Percentiles rank a stretch among this genome's conserved stretches.
Evolutionary conservation across 352 stramenopile species (phyloP).

Genomic region (Phytophthora sp.): DNA sequence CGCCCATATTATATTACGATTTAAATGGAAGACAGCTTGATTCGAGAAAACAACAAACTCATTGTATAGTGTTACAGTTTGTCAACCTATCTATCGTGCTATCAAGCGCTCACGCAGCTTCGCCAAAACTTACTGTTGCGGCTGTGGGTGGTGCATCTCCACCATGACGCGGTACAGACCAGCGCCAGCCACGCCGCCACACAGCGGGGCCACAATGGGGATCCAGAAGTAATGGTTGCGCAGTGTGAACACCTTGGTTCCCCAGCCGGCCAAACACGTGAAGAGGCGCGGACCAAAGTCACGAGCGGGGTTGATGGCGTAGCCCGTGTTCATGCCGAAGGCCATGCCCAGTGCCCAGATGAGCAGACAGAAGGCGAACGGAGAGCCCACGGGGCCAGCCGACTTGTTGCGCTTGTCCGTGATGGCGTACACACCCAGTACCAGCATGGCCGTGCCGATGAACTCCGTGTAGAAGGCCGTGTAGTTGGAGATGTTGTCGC

Average conservation of each 20-base stretch:
- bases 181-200: constrained; percentile 40
- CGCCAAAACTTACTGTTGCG: no score
- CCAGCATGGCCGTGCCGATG: constrained; percentile 55
- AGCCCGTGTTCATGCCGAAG: no score
- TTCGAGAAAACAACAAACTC: no score
- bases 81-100: no score
- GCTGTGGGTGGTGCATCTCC: constrained; percentile 46
- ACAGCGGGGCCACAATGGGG: constrained; percentile 43
- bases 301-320: constrained; percentile 49
- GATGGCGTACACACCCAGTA: constrained; percentile 57
- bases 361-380: constrained; percentile 49
- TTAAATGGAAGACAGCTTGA: no score
- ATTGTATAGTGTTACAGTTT: no score
- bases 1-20: no score
- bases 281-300: constrained; percentile 51
- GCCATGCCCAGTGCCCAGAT: constrained; percentile 64
- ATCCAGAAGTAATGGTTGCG: constrained; percentile 63
- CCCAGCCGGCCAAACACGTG: constrained; percentile 46
- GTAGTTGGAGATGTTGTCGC: constrained; percentile 8
- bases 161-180: constrained; percentile 44
- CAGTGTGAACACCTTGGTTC: constrained; percentile 45
- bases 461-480: constrained; percentile 42
- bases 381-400: constrained; percentile 31
- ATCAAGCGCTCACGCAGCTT: no score
- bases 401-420: constrained; percentile 50